Evolutionary conservation across 2,329 filamentous ascomycete genomes (phyloP), one percentile per base, ranked within the genome.

Genomic region (Cyclaneusma minus): DNA sequence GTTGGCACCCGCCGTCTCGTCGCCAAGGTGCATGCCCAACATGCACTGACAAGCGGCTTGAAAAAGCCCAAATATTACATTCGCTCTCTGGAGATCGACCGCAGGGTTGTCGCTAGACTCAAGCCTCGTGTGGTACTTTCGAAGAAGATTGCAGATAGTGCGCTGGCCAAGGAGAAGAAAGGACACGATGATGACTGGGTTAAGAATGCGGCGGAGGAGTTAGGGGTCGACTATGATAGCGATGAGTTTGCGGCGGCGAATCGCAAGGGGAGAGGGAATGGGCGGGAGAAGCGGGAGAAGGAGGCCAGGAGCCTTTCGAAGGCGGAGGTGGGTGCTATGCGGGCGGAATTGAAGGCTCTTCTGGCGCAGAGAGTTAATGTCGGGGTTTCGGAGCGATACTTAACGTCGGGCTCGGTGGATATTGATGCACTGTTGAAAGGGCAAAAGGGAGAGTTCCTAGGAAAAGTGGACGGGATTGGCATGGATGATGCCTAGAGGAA

Each of bases 151-250:
- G 78, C 84, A 1, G 87, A 95, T 42, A 68, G 79, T 2, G 62
- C 62, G 1, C 66, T 89, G 6, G 87, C 85, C 6, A 93, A 93
- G 54, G 82, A 91, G 46, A 92, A 87, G 53, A 71, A 76, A 7
- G 70, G 69, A 29, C 77, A 78, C 42, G 81, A 92, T 40, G 81
- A 93, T 38, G 71, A 82, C 29, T 89, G 85, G 72, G 59, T 95
- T 40, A 70, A 71, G 22, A 69, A 68, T 24, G 85, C 84, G 0
- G 89, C 89, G 0, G 84, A 94, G 31, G 87, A 95, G 36, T 62
- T 98, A 0, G 89, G 89, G 1, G 81, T 95, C 0, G 87, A 94
- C 27, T 93, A 92, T 46, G 84, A 95, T 45, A 79, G 72, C 33
- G 84, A 92, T 18, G 83, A 91, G 23, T 76, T 93, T 34, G 79